Evolutionary conservation across 306 rosid genomes (phyloP).

Genomic region (Erythrophleum fordii): DNA sequence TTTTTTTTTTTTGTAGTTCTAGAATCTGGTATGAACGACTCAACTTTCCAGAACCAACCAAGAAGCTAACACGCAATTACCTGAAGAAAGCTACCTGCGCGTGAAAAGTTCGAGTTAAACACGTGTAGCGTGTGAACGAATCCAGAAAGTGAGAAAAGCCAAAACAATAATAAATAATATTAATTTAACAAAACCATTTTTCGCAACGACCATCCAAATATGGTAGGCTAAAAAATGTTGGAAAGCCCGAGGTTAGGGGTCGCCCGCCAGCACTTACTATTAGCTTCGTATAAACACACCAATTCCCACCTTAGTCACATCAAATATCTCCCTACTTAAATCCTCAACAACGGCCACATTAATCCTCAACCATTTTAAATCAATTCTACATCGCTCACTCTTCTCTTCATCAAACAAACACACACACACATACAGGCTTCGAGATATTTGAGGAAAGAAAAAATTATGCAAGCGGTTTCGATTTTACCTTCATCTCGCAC

Average conservation of each 20-base stretch:
- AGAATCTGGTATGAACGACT: too few species aligned
- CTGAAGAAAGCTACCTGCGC: background rate
- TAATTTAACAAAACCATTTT: background rate
- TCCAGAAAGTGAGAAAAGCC: background rate
- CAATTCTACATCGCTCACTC: background rate
- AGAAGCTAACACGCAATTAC: background rate
- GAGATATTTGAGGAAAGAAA: background rate
- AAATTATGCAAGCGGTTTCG: background rate
- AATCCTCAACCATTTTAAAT: background rate
- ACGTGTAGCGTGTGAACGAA: conserved; percentile 10
- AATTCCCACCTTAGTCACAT: background rate
- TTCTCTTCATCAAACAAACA: background rate
- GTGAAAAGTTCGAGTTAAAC: background rate
- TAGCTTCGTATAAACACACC: background rate
- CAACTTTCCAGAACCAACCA: background rate
- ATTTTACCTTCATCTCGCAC: background rate
- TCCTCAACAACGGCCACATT: too few species aligned
- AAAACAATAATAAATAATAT: background rate
- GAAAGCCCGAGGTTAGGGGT: background rate
- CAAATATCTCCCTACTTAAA: background rate
- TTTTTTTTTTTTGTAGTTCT: too few species aligned
- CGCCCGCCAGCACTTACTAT: background rate
- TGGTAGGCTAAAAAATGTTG: background rate
- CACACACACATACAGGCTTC: too few species aligned
- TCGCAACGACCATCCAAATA: background rate